A percentile compares a stretch with the other conserved stretches of the same genome.
Conservation (phyloP, 306 rosid species). For the Rubus idaeus region DNA sequence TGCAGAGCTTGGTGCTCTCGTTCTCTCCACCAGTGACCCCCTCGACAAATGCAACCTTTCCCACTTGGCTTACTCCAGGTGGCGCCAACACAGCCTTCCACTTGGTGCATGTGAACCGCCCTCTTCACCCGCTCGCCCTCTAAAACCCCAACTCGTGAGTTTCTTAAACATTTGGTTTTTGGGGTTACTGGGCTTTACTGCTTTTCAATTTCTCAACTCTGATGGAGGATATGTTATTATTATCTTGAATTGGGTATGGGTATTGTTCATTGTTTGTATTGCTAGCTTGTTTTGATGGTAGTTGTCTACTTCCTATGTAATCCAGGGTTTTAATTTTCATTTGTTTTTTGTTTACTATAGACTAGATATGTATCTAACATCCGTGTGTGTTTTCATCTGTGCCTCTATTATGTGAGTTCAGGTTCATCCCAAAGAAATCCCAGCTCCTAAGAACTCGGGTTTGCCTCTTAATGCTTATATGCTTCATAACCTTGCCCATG, state of each 20-base stretch:
- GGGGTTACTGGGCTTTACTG: too few relatives aligned
- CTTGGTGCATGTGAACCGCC: conserved; percentile 63
- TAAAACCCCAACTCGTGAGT: conserved; percentile 58
- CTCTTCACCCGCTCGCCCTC: conserved; percentile 43
- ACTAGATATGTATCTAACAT: too few relatives aligned
- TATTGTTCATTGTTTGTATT: too few relatives aligned
- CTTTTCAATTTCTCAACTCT: too few relatives aligned
- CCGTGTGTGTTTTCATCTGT: not conserved
- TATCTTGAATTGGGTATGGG: too few relatives aligned
- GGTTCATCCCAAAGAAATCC: conserved; percentile 89
- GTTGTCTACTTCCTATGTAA: too few relatives aligned
- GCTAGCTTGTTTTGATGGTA: too few relatives aligned
- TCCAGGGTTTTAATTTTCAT: not conserved
- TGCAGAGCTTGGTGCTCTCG: conserved; percentile 79
- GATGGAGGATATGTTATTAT: too few relatives aligned
- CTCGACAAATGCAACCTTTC: conserved; percentile 67
- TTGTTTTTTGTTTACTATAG: not conserved
- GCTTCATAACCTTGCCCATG: conserved; percentile 95
- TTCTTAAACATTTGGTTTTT: too few relatives aligned
- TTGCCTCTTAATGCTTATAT: conserved; percentile 91
- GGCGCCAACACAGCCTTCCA: conserved; percentile 67
- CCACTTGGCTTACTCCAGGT: conserved; percentile 71
- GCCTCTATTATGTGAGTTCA: conserved; percentile 25
- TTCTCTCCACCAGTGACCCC: conserved; percentile 79
- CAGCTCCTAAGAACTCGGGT: conserved; percentile 77